Conservation (phyloP, 1,284 basidiomycete species). For the Fomitopsis pinicola region DNA sequence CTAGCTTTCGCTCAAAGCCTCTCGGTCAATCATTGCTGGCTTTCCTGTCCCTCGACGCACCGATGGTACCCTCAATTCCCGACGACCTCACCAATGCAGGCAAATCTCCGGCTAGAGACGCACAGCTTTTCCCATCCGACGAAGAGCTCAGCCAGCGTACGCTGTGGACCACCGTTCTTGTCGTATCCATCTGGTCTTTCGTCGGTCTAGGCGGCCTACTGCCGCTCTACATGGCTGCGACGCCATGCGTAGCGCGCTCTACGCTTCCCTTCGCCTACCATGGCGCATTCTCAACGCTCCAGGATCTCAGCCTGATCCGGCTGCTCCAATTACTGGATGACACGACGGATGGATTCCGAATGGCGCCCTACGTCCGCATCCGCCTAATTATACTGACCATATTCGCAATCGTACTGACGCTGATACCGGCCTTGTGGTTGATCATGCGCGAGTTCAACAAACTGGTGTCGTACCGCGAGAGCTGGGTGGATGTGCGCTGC, state of each 20-base stretch:
- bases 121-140: conserved; percentile 63
- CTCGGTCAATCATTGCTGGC: conserved; percentile 55
- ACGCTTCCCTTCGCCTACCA: conserved; percentile 40
- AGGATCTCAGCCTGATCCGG: conserved; percentile 71
- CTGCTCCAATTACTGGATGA: conserved; percentile 61
- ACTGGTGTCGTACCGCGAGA: conserved; percentile 48
- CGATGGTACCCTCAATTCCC: conserved; percentile 57
- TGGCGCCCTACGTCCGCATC: conserved; percentile 44
- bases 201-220: conserved; percentile 63
- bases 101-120: conserved; percentile 43
- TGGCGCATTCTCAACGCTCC: conserved; percentile 63
- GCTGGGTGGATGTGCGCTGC: conserved; percentile 62
- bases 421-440: conserved; percentile 62
- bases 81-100: conserved; percentile 51
- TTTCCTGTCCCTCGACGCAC: conserved; percentile 66
- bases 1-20: conserved; percentile 60
- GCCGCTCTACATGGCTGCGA: conserved; percentile 65
- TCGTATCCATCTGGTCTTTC: conserved; percentile 62
- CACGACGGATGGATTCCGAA: conserved; percentile 32
- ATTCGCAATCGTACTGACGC: conserved; percentile 52
- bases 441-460: conserved; percentile 61
- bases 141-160: conserved; percentile 66
- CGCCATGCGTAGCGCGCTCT: conserved; percentile 61
- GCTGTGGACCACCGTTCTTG: conserved; percentile 59
- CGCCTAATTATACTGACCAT: conserved; percentile 67